phyloP scores from a whole-genome alignment of 768 basidiomycete species.

The Crassisporium funariophilum region DNA sequence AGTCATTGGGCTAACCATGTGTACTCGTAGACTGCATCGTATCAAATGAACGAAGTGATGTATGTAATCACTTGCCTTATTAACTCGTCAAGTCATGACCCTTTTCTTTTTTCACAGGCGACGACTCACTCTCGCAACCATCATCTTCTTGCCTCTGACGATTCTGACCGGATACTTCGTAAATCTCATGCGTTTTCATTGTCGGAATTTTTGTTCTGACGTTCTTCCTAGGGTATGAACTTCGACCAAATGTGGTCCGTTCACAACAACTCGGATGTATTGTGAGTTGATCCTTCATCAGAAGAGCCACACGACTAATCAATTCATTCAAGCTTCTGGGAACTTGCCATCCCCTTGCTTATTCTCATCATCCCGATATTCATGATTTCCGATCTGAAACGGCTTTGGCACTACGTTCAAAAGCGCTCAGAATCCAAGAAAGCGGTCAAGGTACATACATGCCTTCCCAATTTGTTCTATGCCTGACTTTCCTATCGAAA shows the following conservation, averaged over 20 bases:
- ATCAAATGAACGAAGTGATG: conserved; percentile 80
- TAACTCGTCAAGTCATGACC: background rate
- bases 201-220: background rate
- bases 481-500: too few species aligned
- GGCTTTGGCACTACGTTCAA: conserved; percentile 46
- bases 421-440: conserved; percentile 39
- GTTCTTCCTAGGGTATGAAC: conserved; percentile 60
- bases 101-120: conserved; percentile 43
- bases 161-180: conserved; percentile 71
- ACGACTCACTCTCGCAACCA: conserved; percentile 65
- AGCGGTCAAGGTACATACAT: conserved; percentile 36
- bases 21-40: conserved; percentile 59
- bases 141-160: conserved; percentile 72
- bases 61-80: conserved; percentile 26
- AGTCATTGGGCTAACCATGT: conserved; percentile 3
- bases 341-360: conserved; percentile 63
- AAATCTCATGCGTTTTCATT: background rate
- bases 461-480: too few species aligned
- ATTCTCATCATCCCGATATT: conserved; percentile 53
- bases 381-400: conserved; percentile 50
- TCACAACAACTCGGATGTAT: conserved; percentile 43
- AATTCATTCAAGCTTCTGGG: conserved; percentile 57
- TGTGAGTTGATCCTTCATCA: conserved; percentile 35
- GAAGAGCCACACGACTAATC: background rate
- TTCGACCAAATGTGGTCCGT: conserved; percentile 55